Base-by-base conservation (phyloP, 2,329 filamentous ascomycete genomes). In the Cordyceps tenuipes region DNA sequence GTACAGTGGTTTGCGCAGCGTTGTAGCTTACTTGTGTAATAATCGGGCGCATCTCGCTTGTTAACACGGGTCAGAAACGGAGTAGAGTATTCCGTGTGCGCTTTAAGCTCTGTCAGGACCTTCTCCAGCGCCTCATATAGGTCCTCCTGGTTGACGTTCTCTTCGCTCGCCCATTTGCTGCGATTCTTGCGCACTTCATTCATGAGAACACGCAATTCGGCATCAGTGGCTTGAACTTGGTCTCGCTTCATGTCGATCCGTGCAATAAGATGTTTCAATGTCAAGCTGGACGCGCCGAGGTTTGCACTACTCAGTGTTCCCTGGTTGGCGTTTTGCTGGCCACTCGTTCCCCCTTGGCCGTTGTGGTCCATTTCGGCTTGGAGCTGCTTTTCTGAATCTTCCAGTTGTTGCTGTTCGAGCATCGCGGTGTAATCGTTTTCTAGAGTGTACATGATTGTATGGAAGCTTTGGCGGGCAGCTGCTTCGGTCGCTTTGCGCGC, bases 151-250 rank as follows among this genome's bases (percentile, higher is more conserved):
- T 94, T 93, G 63, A 99, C 88, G 66, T 95, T 94, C 67, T 99
- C 94, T 73, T 97, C 94, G 71, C 89, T 97, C 3, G 94, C 93
- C 94, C 94, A 99, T 76, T 99, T 99, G 74, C 93, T 97, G 68
- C 94, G 83, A 67, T 97, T 97, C 74, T 97, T 99, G 64, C 94
- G 85, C 19, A 99, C 94, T 73, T 99, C 94, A 68, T 94, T 97
- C 83, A 99, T 96, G 61, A 99, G 77, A 54, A 88, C 90, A 62
- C 94, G 86, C 62, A 99, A 79, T 70, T 99, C 93, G 26, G 91
- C 89, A 76, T 99, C 94, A 1, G 92, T 96, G 19, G 94, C 93
- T 71, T 87, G 85, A 57, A 99, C 93, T 76, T 90, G 85, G 65
- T 91, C 87, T 68, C 94, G 87, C 76, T 97, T 94, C 74, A 90